These are phyloP conservation scores for Tetrapisispora fleetii DNA, from an alignment of 805 yeast species.

Conservation along the genomic window DNA sequence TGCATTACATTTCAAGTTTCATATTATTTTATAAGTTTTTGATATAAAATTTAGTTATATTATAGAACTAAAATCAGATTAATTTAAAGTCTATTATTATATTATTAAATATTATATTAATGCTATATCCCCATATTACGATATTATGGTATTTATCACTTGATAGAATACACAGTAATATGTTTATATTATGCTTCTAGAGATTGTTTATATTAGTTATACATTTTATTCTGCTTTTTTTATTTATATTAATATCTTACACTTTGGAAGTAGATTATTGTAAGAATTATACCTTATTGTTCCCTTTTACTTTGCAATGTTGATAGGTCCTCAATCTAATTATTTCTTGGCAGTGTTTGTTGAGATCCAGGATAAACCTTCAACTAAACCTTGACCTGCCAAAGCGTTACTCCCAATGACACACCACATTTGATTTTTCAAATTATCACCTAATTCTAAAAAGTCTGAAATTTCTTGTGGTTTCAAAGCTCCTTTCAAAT, in stretches of 20 bases:
- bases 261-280: background rate
- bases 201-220: background rate
- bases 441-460: slow-evolving; percentile 48
- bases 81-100: background rate
- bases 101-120: background rate
- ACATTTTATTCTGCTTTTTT: background rate
- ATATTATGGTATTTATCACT: too few relatives aligned
- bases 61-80: background rate
- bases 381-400: slow-evolving; percentile 83
- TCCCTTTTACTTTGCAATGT: too few relatives aligned
- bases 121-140: background rate
- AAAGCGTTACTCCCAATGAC: slow-evolving; percentile 86
- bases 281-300: background rate
- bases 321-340: background rate
- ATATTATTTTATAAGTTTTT: too few relatives aligned
- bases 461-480: slow-evolving; percentile 73
- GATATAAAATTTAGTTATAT: too few relatives aligned
- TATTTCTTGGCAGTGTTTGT: slow-evolving; percentile 36
- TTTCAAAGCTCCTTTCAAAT: slow-evolving; percentile 57
- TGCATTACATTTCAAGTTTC: background rate
- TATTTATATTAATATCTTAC: background rate
- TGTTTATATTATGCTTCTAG: background rate
- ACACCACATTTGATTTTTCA: slow-evolving; percentile 72
- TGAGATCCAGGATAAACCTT: slow-evolving; percentile 80
- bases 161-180: too few relatives aligned